Evolutionary conservation across 2,329 filamentous ascomycete genomes (phyloP).

Genomic region (Fusarium illudens): DNA sequence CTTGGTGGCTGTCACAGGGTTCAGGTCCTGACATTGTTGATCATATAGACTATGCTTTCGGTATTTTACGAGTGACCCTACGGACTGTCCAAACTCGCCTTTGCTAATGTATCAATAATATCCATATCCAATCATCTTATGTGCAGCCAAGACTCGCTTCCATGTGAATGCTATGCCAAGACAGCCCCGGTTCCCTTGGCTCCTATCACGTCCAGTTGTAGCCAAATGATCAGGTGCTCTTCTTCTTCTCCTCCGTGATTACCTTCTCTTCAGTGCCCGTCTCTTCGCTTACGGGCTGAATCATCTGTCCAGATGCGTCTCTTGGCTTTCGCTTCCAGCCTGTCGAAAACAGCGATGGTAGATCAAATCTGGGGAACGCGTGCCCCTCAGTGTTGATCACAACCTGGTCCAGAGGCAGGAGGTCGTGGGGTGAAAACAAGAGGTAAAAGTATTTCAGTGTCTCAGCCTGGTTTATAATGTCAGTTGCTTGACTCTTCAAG

Average conservation of each 20-base stretch:
- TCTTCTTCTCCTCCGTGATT: conserved; percentile 9
- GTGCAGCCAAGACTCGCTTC: conserved; percentile 10
- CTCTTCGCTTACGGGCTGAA: conserved; percentile 31
- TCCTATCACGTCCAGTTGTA: conserved; percentile 1
- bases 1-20: conserved; percentile 6
- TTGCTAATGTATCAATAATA: conserved; percentile 1
- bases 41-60: not conserved
- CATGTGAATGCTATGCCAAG: conserved; percentile 2
- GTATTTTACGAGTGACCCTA: not conserved
- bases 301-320: conserved; percentile 54
- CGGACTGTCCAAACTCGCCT: not conserved
- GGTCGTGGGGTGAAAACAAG: conserved; percentile 83
- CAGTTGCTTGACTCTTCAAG: conserved; percentile 6
- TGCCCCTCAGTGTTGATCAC: conserved; percentile 98
- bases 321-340: conserved; percentile 80
- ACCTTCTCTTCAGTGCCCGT: conserved; percentile 21
- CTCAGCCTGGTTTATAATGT: conserved; percentile 73
- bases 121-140: conserved; percentile 10
- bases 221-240: conserved; percentile 9
- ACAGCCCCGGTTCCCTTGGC: conserved; percentile 8
- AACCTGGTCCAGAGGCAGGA: conserved; percentile 84
- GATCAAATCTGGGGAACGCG: conserved; percentile 85
- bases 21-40: not conserved
- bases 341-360: conserved; percentile 78
- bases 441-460: conserved; percentile 98